phyloP scores from a whole-genome alignment of 2,329 filamentous ascomycete species.

The Coniochaeta pulveracea region DNA sequence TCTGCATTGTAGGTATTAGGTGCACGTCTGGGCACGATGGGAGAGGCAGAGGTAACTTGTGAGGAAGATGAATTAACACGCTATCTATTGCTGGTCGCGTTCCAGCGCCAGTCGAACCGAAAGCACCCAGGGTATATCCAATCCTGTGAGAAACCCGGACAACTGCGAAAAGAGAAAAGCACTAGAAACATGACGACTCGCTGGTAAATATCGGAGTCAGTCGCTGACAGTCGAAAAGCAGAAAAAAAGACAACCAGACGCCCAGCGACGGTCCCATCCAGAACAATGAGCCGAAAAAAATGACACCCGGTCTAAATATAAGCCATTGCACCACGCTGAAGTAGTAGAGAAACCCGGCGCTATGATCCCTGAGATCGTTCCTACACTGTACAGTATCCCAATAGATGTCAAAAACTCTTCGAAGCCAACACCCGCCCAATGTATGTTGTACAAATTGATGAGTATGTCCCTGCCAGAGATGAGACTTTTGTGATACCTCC shows the following conservation, averaged over 20 bases:
- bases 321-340: neutral
- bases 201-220: conserved; percentile 3
- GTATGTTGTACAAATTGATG: conserved; percentile 2
- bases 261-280: conserved; percentile 3
- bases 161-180: too few species aligned
- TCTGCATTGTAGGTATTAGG: too few species aligned
- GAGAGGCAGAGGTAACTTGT: too few species aligned
- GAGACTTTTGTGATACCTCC: conserved; percentile 1
- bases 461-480: neutral
- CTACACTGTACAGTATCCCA: neutral
- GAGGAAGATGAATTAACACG: too few species aligned
- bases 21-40: too few species aligned
- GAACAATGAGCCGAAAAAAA: neutral
- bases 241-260: conserved; percentile 2
- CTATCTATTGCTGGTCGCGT: too few species aligned
- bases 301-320: conserved; percentile 1
- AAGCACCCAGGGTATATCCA: too few species aligned
- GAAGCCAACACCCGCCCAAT: neutral
- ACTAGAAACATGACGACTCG: conserved; percentile 4
- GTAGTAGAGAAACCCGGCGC: neutral
- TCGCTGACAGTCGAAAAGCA: conserved; percentile 2
- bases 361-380: neutral
- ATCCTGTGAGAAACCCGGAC: too few species aligned
- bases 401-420: too few species aligned
- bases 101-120: too few species aligned